Percentiles rank a stretch among this genome's conserved stretches.
These are phyloP conservation scores for Deakozyma indianensis DNA, from an alignment of 805 yeast genomes.

Conservation along the genomic window DNA sequence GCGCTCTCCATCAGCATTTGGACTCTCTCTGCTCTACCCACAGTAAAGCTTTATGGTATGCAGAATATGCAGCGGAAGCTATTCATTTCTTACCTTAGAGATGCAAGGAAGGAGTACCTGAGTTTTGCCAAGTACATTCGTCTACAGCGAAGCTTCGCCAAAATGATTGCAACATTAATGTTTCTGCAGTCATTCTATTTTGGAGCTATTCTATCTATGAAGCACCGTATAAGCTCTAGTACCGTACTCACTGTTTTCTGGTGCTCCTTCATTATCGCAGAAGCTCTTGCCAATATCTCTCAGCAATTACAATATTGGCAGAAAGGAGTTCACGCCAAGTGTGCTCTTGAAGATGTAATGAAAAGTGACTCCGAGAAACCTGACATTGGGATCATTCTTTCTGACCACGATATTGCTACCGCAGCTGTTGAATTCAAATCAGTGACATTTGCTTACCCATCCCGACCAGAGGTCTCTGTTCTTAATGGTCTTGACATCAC, in stretches of 20 bases:
- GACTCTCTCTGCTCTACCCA: constrained; percentile 43
- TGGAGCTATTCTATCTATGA: constrained; percentile 54
- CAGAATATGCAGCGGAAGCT: constrained; percentile 34
- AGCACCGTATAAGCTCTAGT: constrained; percentile 37
- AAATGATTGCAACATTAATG: constrained; percentile 49
- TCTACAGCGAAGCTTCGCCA: constrained; percentile 41
- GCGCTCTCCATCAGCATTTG: constrained; percentile 57
- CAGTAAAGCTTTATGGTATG: constrained; percentile 50
- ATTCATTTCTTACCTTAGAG: constrained; percentile 23
- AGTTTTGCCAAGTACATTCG: constrained; percentile 32
- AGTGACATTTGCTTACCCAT: constrained; percentile 42
- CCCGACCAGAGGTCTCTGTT: constrained; percentile 32
- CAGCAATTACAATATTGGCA: constrained; percentile 47
- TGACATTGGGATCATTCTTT: constrained; percentile 14
- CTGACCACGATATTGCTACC: not conserved
- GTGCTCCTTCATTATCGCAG: constrained; percentile 62
- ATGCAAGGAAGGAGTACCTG: constrained; percentile 28
- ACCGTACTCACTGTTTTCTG: constrained; percentile 72
- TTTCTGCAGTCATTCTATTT: constrained; percentile 91
- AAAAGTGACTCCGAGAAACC: constrained; percentile 9
- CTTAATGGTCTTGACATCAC: constrained; percentile 33
- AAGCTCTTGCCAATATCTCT: constrained; percentile 39
- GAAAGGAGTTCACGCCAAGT: constrained; percentile 58
- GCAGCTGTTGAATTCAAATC: constrained; percentile 8
- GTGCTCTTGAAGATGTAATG: constrained; percentile 31